These are phyloP conservation scores for Neonectria hederae DNA, from an alignment of 2,329 filamentous ascomycete species.

Conservation along the genomic window DNA sequence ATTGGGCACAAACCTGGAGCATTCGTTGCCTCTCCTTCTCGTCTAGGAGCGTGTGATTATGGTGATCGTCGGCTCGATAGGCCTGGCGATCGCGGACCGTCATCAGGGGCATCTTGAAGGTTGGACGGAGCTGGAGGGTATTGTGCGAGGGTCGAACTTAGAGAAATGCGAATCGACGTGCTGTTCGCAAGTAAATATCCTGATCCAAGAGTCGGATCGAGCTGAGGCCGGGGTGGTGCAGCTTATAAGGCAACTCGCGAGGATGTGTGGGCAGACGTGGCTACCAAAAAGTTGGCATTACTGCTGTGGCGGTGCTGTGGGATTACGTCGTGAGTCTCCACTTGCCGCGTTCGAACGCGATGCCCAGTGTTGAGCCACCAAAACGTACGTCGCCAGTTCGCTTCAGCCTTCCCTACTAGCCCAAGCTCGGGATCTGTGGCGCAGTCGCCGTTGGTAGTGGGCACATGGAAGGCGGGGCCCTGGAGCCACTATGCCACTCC, in stretches of 20 bases:
- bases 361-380: slow-evolving; percentile 21
- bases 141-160: background rate
- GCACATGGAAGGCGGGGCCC: slow-evolving; percentile 26
- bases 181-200: slow-evolving; percentile 2
- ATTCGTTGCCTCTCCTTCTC: slow-evolving; percentile 51
- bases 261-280: slow-evolving; percentile 36
- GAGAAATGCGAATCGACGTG: background rate
- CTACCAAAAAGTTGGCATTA: slow-evolving; percentile 33
- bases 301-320: slow-evolving; percentile 37
- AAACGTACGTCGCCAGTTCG: slow-evolving; percentile 1
- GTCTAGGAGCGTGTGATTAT: slow-evolving; percentile 46
- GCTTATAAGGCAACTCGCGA: slow-evolving; percentile 39
- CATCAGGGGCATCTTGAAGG: slow-evolving; percentile 47
- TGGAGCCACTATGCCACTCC: background rate
- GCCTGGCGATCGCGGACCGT: slow-evolving; percentile 49
- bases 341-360: slow-evolving; percentile 22
- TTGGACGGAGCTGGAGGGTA: slow-evolving; percentile 20
- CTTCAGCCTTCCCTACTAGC: slow-evolving; percentile 11
- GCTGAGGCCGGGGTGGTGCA: slow-evolving; percentile 24
- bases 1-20: slow-evolving; percentile 45
- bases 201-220: slow-evolving; percentile 19
- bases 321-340: slow-evolving; percentile 42
- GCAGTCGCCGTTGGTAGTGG: slow-evolving; percentile 25
- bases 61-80: slow-evolving; percentile 53
- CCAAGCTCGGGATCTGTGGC: slow-evolving; percentile 33